A percentile compares a stretch with the other conserved stretches of the same genome.
Conservation (phyloP, 129 eudicot species). For the Helianthus tuberosus region DNA sequence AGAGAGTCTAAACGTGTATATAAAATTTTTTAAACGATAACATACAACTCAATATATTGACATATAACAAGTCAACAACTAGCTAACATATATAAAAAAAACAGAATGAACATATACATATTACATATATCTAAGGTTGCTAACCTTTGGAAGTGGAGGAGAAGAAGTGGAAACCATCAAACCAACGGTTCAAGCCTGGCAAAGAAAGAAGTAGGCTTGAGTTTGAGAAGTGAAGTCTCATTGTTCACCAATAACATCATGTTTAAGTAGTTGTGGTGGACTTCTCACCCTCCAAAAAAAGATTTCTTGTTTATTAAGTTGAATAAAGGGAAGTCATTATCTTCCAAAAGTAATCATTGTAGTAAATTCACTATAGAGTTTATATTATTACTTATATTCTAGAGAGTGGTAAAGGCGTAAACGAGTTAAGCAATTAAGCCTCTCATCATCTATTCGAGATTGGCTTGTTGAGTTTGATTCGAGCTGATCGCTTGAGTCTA, state of each 20-base stretch:
- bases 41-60: background rate
- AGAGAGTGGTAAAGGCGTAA: background rate
- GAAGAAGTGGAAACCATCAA: constrained; percentile 69
- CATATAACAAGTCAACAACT: too few relatives aligned
- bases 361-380: background rate
- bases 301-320: constrained; percentile 31
- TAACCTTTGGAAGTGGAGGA: constrained; percentile 73
- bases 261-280: constrained; percentile 57
- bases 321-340: constrained; percentile 35
- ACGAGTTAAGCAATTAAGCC: too few relatives aligned
- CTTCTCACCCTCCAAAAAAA: constrained; percentile 22
- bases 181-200: constrained; percentile 22
- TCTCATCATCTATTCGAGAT: too few relatives aligned
- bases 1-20: too few relatives aligned
- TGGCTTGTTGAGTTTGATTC: too few relatives aligned
- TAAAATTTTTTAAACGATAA: too few relatives aligned
- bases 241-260: constrained; percentile 26
- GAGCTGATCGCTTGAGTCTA: too few relatives aligned
- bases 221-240: constrained; percentile 24
- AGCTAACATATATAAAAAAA: background rate
- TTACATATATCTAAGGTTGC: background rate
- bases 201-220: constrained; percentile 35
- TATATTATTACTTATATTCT: background rate
- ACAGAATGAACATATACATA: background rate
- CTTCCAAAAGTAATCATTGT: constrained; percentile 21